Evolutionary conservation across 2,329 filamentous ascomycete genomes (phyloP).

Genomic region (Colletotrichum eremochloae): DNA sequence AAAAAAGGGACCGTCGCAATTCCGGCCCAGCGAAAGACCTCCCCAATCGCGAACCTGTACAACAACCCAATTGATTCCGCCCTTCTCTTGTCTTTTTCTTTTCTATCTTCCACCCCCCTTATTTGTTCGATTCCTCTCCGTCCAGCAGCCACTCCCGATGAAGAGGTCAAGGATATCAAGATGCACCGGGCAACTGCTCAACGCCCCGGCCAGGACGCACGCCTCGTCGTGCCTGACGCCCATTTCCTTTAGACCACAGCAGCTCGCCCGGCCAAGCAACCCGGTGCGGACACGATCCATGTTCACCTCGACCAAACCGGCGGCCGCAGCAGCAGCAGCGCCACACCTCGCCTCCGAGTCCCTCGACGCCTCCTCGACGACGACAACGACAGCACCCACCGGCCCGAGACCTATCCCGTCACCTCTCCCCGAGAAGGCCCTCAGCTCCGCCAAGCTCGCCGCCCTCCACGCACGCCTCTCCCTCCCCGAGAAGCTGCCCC

Average conservation of each 20-base stretch:
- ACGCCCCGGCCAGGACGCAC: slow-evolving; percentile 47
- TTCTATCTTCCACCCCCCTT: not conserved
- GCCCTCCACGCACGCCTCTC: slow-evolving; percentile 91
- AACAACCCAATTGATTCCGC: slow-evolving; percentile 31
- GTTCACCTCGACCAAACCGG: not conserved
- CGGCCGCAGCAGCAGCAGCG: slow-evolving; percentile 15
- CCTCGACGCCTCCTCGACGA: slow-evolving; percentile 42
- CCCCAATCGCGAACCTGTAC: slow-evolving; percentile 51
- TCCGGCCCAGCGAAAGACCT: slow-evolving; percentile 52
- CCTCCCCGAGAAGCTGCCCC: slow-evolving; percentile 83
- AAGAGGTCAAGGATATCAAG: slow-evolving; percentile 58
- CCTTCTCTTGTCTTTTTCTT: slow-evolving; percentile 16
- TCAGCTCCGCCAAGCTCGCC: slow-evolving; percentile 86
- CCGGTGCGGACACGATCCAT: slow-evolving; percentile 34
- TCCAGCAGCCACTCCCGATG: slow-evolving; percentile 48
- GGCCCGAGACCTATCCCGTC: slow-evolving; percentile 69
- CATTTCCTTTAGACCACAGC: slow-evolving; percentile 41
- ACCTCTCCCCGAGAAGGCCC: slow-evolving; percentile 76
- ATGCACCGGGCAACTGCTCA: slow-evolving; percentile 58
- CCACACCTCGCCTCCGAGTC: slow-evolving; percentile 11
- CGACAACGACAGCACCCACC: slow-evolving; percentile 49
- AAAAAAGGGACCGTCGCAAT: slow-evolving; percentile 26
- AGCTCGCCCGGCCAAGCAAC: slow-evolving; percentile 19
- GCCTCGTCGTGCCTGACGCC: slow-evolving; percentile 38
- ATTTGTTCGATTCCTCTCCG: not conserved